These are phyloP conservation scores for Neobulgaria alba DNA, from an alignment of 2,329 filamentous ascomycete species.

Conservation along the genomic window DNA sequence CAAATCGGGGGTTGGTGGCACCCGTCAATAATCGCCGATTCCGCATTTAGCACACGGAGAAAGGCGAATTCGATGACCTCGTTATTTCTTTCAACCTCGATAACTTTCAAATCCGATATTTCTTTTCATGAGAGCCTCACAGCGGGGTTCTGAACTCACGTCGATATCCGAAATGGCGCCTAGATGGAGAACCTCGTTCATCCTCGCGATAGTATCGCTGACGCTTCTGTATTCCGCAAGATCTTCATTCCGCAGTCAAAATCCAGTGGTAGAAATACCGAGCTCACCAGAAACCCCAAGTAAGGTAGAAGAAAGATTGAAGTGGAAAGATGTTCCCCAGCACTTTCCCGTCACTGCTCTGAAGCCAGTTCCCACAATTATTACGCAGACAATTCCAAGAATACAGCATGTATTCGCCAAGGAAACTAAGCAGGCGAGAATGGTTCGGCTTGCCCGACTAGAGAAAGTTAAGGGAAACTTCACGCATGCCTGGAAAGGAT, in stretches of 20 bases:
- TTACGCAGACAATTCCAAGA: conserved; percentile 3
- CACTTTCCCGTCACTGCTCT: not conserved
- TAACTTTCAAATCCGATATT: no score
- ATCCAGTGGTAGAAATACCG: not conserved
- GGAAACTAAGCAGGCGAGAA: conserved; percentile 8
- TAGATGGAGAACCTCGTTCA: not conserved
- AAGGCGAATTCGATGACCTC: no score
- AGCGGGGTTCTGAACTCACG: no score
- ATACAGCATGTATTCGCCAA: conserved; percentile 17
- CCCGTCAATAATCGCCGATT: no score
- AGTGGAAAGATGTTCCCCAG: not conserved
- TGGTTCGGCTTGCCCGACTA: conserved; percentile 9
- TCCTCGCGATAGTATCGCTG: not conserved
- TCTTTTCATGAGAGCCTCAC: not conserved
- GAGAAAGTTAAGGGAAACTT: conserved; percentile 18
- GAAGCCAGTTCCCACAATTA: not conserved
- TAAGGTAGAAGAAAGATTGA: no score
- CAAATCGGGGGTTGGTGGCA: no score
- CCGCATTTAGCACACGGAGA: no score
- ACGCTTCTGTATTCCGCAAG: not conserved
- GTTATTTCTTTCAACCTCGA: no score
- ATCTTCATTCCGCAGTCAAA: not conserved
- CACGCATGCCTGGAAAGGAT: conserved; percentile 61
- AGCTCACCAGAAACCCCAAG: no score
- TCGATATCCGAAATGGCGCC: not conserved